Conservation (phyloP, 169 alveolate species). For the Plasmodium knowlesi region DNA sequence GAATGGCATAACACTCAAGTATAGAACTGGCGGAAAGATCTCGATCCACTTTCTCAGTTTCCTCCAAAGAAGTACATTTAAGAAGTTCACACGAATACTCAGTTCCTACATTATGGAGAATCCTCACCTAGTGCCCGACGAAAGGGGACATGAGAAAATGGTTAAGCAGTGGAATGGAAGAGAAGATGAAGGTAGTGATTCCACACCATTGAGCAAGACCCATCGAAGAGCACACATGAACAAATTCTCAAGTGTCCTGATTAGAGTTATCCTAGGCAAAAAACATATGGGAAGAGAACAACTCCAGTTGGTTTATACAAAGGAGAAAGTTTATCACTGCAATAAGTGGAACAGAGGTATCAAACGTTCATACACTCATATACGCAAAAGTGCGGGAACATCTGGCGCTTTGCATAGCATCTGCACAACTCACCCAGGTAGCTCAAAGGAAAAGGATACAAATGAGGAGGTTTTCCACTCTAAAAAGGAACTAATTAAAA, state of each 20-base stretch:
- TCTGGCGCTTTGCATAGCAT: not conserved
- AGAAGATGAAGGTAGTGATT: not conserved
- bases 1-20: not conserved
- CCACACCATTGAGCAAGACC: not conserved
- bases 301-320: not conserved
- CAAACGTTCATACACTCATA: not conserved
- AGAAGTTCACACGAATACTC: not conserved
- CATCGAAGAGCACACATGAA: not conserved
- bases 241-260: not conserved
- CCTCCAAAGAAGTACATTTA: not conserved
- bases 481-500: not conserved
- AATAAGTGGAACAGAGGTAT: not conserved
- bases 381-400: not conserved
- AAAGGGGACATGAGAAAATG: not conserved
- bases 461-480: not conserved
- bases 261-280: not conserved
- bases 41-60: not conserved
- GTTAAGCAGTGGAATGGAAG: not conserved
- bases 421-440: not conserved
- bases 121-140: not conserved
- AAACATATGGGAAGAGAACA: not conserved
- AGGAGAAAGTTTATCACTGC: not conserved
- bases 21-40: not conserved
- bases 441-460: not conserved
- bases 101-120: not conserved